Base-by-base conservation (phyloP, 1,284 basidiomycete species). In the Cryptococcus sp. region DNA sequence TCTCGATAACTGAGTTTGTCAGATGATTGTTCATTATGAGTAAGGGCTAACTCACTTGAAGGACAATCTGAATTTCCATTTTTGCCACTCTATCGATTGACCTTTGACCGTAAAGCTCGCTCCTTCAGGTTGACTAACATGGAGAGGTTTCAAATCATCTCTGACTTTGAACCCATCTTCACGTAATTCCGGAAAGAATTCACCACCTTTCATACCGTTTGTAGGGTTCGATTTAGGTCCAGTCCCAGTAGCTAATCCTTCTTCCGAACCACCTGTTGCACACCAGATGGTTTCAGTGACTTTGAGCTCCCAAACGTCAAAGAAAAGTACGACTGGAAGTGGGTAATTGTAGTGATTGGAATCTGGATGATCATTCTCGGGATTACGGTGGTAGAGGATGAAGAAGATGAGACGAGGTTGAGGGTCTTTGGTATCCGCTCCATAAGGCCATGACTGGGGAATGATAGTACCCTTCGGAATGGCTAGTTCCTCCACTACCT, bases 31-130 rank as follows among this genome's bases (percentile, higher is more conserved):
- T 41, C 38, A 41, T 10, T n/a, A 10, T 41, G n/a, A 10, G 38
- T n/a, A 10, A 41, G 10, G 10, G n/a, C 38, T 41, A 41, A 41
- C 23, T 23, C 23, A 41, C n/a, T 55, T 57, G 53, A 58, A 59
- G 30, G 42, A 41, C 33, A 60, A 47, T 14, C 44, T 59, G 49
- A 67, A 55, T 41, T 54, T 49, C 71, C 72, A 72, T 53, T 74
- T 74, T 50, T 72, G 69, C 72, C 72, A 72, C 32, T 55, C 46
- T 35, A 74, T 57, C 14, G 84, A 82, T 63, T 91, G 79, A 0
- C 90, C 92, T 50, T 86, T 81, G 73, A 95, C 81, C 71, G 81
- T 86, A 80, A 95, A 96, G 32, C 87, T 89, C 6, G 94, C 90
- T 45, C 93, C 93, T 61, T 95, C 88, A 1, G 92, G 91, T 75